phyloP scores from a whole-genome alignment of 129 eudicot genomes.

The Chrysanthemum lavandulifolium region DNA sequence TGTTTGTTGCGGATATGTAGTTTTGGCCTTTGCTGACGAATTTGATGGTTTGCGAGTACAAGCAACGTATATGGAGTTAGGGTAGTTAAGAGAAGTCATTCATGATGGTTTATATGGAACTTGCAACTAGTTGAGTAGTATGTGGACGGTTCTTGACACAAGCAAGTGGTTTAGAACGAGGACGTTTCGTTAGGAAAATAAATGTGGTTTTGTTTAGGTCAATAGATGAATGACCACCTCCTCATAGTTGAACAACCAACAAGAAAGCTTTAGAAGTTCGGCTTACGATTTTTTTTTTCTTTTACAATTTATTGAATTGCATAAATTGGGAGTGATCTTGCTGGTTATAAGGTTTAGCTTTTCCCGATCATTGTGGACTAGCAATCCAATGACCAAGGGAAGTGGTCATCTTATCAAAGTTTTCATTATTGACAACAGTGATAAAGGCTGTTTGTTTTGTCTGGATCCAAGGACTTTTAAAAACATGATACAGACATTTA shows the following conservation, averaged over 20 bases:
- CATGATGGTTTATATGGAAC: not conserved
- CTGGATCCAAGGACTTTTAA: not conserved
- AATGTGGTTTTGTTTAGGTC: not conserved
- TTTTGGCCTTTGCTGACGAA: not conserved
- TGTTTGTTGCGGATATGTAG: too few species aligned
- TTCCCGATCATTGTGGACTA: not conserved
- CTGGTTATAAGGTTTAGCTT: not conserved
- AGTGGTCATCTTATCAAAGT: not conserved
- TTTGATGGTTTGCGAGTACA: not conserved
- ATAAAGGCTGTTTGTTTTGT: not conserved
- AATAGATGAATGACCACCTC: not conserved
- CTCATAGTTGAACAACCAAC: slow-evolving; percentile 5
- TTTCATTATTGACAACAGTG: not conserved
- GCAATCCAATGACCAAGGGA: not conserved
- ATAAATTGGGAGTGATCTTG: slow-evolving; percentile 9
- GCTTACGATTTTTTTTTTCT: not conserved
- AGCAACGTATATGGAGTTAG: not conserved
- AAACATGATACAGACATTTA: not conserved
- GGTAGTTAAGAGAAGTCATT: not conserved
- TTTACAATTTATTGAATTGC: slow-evolving; percentile 2
- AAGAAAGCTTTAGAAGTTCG: not conserved
- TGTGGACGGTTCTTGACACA: too few species aligned
- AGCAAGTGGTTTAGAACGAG: too few species aligned
- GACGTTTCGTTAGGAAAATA: too few species aligned
- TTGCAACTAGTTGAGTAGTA: too few species aligned